Evolutionary conservation across 352 stramenopile genomes (phyloP), one percentile per base, ranked within the genome.

Genomic region (Phytophthora syringae): DNA sequence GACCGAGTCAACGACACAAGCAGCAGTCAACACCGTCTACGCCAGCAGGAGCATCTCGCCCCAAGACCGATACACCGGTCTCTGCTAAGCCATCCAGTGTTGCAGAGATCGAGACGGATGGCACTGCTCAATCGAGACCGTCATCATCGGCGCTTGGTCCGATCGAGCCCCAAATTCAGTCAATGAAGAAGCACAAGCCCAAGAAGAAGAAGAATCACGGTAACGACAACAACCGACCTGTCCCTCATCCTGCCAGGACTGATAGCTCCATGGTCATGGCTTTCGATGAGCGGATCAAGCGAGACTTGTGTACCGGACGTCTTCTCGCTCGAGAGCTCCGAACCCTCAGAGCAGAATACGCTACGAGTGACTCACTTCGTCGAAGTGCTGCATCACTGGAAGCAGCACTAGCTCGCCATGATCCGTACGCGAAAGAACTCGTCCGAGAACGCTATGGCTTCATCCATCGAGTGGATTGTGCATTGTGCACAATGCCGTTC

Each of bases 381-480:
- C 67, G 62, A 18, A 42, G 53, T 3, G 56, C 55, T 25, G 56
- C 56, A 16, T 59, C 62, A 15, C 30, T 62, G 9, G 55, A 76
- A 59, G 40, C 67, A 40, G 56, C 67, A 7, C n/a, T 74, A n/a
- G 63, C 62, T n/a, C 44, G 67, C 15, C 25, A 67, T 3, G 79
- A 92, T 28, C 67, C 72, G 25, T 89, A 89, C 68, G 57, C 64
- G 3, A 76, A 76, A 27, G 80, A 79, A 30, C 74, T 90, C 6
- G 57, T 83, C 30, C 67, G 84, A 16, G 80, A 89, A 59, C 79
- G 74, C 28, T 88, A 87, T 40, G 84, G 84, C 22, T 88, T 79
- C 32, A 76, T 74, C 42, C 84, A 86, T 50, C 82, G 82, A 18
- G 54, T 79, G 3, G 81, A 90, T 9, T 93, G 84, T 43, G 84